These are phyloP conservation scores for Penicillium occitanis DNA, from an alignment of 2,329 filamentous ascomycete genomes.

Conservation along the genomic window DNA sequence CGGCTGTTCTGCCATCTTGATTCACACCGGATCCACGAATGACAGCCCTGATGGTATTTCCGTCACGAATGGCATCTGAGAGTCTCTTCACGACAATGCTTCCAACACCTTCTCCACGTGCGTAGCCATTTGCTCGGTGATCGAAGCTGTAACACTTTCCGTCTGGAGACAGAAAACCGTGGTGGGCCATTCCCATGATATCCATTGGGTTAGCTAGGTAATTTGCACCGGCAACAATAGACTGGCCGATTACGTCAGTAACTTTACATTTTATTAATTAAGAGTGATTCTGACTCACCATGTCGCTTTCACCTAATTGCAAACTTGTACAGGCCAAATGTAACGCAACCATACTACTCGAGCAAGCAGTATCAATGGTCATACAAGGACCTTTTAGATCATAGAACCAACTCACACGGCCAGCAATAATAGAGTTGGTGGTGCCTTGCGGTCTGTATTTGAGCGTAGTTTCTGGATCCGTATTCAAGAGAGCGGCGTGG, in stretches of 20 bases:
- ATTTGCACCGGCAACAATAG: conserved; percentile 23
- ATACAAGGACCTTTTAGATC: conserved; percentile 22
- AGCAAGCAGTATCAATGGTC: conserved; percentile 26
- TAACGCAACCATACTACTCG: conserved; percentile 23
- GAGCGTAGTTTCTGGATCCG: conserved; percentile 19
- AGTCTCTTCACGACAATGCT: conserved; percentile 32
- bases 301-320: conserved; percentile 18
- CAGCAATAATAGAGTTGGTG: conserved; percentile 32
- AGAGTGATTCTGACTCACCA: background rate
- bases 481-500: conserved; percentile 27
- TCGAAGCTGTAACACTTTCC: conserved; percentile 36
- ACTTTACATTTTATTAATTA: background rate
- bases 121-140: conserved; percentile 44
- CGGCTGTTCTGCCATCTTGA: conserved; percentile 27
- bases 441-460: conserved; percentile 30
- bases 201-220: conserved; percentile 20
- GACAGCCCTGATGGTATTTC: conserved; percentile 34
- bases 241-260: background rate
- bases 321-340: conserved; percentile 20
- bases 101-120: conserved; percentile 38
- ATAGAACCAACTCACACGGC: conserved; percentile 28
- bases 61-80: conserved; percentile 30
- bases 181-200: conserved; percentile 22
- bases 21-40: conserved; percentile 30
- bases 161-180: conserved; percentile 27